A percentile compares a stretch with the other conserved stretches of the same genome.
Evolutionary conservation across 2,329 filamentous ascomycete genomes (phyloP).

Genomic region (Sphaerulina populicola): DNA sequence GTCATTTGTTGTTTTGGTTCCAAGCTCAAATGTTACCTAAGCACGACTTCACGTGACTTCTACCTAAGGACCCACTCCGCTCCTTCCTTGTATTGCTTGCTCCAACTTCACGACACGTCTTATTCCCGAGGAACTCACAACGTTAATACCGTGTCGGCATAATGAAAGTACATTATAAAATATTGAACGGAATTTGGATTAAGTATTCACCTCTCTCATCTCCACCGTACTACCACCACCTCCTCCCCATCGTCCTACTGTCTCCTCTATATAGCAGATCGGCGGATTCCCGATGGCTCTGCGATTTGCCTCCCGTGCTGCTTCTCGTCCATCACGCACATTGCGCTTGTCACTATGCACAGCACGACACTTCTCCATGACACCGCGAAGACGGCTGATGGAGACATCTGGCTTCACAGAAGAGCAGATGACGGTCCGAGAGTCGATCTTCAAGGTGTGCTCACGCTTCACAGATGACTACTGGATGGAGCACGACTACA

Average conservation of each 20-base stretch:
- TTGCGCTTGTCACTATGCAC: constrained; percentile 13
- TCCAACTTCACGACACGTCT: not conserved
- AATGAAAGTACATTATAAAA: too few relatives aligned
- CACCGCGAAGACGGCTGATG: constrained; percentile 48
- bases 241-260: not conserved
- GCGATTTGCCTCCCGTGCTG: not conserved
- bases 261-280: too few relatives aligned
- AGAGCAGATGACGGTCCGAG: constrained; percentile 62
- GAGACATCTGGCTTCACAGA: constrained; percentile 64
- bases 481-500: constrained; percentile 66
- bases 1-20: constrained; percentile 5
- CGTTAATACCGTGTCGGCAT: not conserved
- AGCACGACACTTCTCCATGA: constrained; percentile 30
- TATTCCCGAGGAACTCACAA: not conserved
- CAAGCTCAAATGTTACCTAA: not conserved
- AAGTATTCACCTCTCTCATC: too few relatives aligned
- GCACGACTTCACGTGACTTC: not conserved
- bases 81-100: too few relatives aligned
- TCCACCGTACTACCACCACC: not conserved
- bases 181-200: too few relatives aligned
- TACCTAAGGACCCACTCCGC: not conserved
- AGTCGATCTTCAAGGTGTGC: constrained; percentile 61
- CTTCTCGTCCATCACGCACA: not conserved
- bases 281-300: constrained; percentile 1
- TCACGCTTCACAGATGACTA: constrained; percentile 64